Conservation (phyloP, 2,329 filamentous ascomycete genomes). For the Cercospora sp. region DNA sequence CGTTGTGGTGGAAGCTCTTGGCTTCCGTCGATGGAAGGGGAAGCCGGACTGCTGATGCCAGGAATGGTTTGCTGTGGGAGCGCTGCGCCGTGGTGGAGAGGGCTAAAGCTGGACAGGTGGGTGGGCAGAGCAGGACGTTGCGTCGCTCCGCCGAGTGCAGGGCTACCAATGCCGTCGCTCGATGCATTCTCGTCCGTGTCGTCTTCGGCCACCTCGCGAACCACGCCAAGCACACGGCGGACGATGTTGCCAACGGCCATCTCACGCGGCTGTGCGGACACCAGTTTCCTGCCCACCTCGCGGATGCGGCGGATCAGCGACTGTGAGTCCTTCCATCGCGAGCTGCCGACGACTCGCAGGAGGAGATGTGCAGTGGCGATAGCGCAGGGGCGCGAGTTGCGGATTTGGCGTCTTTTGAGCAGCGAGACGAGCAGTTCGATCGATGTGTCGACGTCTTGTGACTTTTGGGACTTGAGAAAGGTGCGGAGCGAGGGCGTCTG, state of each 20-base stretch:
- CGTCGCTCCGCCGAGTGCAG: conserved; percentile 25
- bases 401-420: conserved; percentile 87
- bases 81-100: conserved; percentile 46
- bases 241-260: conserved; percentile 94
- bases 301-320: conserved; percentile 79
- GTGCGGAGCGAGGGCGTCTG: conserved; percentile 73
- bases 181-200: conserved; percentile 60
- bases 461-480: conserved; percentile 77
- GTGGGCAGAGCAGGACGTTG: conserved; percentile 34
- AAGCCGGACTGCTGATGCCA: conserved; percentile 9
- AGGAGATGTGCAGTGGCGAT: conserved; percentile 88
- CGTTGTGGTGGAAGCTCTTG: conserved; percentile 41
- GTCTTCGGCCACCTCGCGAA: conserved; percentile 86
- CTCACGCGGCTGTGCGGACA: conserved; percentile 82
- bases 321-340: conserved; percentile 73
- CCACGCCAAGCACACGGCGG: conserved; percentile 81
- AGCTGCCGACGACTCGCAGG: conserved; percentile 78
- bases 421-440: conserved; percentile 82
- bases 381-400: conserved; percentile 82
- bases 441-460: conserved; percentile 72
- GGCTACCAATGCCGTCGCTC: conserved; percentile 57
- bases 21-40: conserved; percentile 28
- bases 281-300: conserved; percentile 72
- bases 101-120: conserved; percentile 50
- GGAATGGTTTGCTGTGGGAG: conserved; percentile 13